Evolutionary conservation across 495 filamentous ascomycete species (phyloP).

Genomic region (Penicillium ucsense): DNA sequence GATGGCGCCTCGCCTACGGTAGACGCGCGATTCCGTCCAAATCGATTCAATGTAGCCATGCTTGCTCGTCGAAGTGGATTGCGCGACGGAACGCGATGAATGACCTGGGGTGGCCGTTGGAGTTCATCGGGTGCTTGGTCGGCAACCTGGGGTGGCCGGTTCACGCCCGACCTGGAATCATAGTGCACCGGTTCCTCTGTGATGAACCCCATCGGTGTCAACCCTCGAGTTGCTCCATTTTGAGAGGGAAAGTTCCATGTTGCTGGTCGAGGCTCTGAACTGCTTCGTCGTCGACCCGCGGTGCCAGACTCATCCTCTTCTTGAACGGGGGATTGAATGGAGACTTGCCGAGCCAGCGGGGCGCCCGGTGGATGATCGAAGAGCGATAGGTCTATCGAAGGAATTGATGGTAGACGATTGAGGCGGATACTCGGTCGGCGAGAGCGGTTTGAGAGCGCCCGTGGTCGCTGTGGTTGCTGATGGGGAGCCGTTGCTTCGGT

Average conservation of each 20-base stretch:
- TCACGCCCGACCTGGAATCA: conserved; percentile 6
- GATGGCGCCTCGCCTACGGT: conserved; percentile 23
- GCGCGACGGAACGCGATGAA: conserved; percentile 12
- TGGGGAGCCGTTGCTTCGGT: conserved; percentile 7
- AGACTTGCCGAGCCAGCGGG: conserved; percentile 3
- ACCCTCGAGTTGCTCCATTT: conserved; percentile 23
- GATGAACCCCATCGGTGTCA: conserved; percentile 24
- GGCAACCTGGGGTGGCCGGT: no score
- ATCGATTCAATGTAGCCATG: conserved; percentile 22
- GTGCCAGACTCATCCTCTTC: conserved; percentile 26
- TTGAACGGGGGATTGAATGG: conserved; percentile 8
- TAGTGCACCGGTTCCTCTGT: conserved; percentile 26
- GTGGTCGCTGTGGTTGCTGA: conserved; percentile 5
- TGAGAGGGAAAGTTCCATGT: conserved; percentile 26
- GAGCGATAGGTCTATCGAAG: conserved; percentile 9
- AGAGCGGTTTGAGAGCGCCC: conserved; percentile 12
- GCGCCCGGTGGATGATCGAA: conserved; percentile 1
- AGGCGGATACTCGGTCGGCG: conserved; percentile 35
- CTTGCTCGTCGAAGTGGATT: conserved; percentile 26
- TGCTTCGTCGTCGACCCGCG: conserved; percentile 34
- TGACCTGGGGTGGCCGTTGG: conserved; percentile 4
- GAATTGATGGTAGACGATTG: conserved; percentile 23
- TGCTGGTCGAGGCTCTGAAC: conserved; percentile 34
- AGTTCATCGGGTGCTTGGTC: background rate
- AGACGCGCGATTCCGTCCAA: conserved; percentile 27